Evolutionary conservation across 2,329 filamentous ascomycete species (phyloP).

Genomic region (Neoscytalidium dimidiatum): DNA sequence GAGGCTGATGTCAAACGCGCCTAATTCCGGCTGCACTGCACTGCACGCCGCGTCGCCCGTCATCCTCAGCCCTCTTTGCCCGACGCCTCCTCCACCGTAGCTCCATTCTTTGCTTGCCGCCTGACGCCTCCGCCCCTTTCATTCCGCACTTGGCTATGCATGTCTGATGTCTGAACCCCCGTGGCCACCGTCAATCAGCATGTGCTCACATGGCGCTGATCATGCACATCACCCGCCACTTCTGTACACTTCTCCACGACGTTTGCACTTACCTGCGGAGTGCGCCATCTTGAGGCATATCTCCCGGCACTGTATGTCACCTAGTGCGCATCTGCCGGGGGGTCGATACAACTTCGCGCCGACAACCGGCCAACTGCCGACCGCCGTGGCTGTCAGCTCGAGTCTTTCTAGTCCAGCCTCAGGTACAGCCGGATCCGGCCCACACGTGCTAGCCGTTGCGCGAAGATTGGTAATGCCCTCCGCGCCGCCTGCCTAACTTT

Average conservation of each 20-base stretch:
- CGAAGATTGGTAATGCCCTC: neutral
- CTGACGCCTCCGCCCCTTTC: neutral
- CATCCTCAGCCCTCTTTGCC: neutral
- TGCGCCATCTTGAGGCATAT: neutral
- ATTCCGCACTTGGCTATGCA: neutral
- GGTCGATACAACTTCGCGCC: neutral
- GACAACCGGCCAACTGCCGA: slow-evolving; percentile 5
- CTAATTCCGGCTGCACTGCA: no score
- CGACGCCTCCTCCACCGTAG: slow-evolving; percentile 2
- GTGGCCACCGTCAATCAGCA: neutral
- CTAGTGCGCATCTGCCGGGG: neutral
- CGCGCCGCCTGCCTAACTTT: neutral
- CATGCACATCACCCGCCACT: neutral
- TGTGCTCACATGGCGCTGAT: neutral
- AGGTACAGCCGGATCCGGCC: neutral
- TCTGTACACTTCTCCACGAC: neutral
- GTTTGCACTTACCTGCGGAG: neutral
- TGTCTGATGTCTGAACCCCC: neutral
- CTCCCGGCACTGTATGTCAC: neutral
- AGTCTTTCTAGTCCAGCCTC: neutral
- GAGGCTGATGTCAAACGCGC: neutral
- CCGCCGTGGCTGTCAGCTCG: neutral
- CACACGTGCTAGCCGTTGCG: neutral
- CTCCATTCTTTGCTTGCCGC: neutral
- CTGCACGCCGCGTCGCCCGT: neutral